Evolutionary conservation across 805 yeast species (phyloP).

Genomic region (Pichia nakasei): DNA sequence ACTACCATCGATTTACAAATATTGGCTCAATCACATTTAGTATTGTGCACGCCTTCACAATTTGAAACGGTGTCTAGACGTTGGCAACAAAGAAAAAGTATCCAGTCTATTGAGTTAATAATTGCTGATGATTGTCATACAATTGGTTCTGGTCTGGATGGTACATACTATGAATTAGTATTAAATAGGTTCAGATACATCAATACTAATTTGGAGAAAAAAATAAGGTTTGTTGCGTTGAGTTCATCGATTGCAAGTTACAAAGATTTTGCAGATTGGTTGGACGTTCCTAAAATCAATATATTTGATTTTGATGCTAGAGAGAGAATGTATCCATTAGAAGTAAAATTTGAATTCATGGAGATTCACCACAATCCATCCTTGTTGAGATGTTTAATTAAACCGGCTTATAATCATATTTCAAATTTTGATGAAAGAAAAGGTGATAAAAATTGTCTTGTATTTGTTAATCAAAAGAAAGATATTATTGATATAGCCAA

Average conservation of each 20-base stretch:
- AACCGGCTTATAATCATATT: slow-evolving; percentile 39
- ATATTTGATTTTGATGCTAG: slow-evolving; percentile 64
- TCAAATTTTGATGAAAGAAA: slow-evolving; percentile 23
- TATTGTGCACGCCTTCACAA: slow-evolving; percentile 72
- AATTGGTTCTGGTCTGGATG: slow-evolving; percentile 48
- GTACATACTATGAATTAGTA: slow-evolving; percentile 59
- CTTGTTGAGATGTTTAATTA: slow-evolving; percentile 40
- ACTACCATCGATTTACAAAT: slow-evolving; percentile 42
- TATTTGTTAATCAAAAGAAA: slow-evolving; percentile 52
- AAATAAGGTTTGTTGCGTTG: slow-evolving; percentile 58
- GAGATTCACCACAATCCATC: slow-evolving; percentile 44
- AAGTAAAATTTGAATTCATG: slow-evolving; percentile 46
- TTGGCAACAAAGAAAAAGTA: slow-evolving; percentile 71
- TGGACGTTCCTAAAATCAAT: slow-evolving; percentile 56
- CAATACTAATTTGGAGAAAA: slow-evolving; percentile 51
- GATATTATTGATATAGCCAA: slow-evolving; percentile 45
- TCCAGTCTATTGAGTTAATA: slow-evolving; percentile 59
- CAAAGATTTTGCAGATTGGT: slow-evolving; percentile 77
- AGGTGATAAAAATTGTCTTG: slow-evolving; percentile 30
- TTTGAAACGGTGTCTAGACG: slow-evolving; percentile 66
- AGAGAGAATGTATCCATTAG: slow-evolving; percentile 48
- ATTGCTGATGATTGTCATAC: slow-evolving; percentile 68
- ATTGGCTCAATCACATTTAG: slow-evolving; percentile 53
- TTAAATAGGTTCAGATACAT: slow-evolving; percentile 67
- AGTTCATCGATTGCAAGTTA: slow-evolving; percentile 66